Percentiles rank a stretch among this genome's conserved stretches.
Conservation (phyloP, 2,329 filamentous ascomycete genomes). For the Stemphylium vesicarium region DNA sequence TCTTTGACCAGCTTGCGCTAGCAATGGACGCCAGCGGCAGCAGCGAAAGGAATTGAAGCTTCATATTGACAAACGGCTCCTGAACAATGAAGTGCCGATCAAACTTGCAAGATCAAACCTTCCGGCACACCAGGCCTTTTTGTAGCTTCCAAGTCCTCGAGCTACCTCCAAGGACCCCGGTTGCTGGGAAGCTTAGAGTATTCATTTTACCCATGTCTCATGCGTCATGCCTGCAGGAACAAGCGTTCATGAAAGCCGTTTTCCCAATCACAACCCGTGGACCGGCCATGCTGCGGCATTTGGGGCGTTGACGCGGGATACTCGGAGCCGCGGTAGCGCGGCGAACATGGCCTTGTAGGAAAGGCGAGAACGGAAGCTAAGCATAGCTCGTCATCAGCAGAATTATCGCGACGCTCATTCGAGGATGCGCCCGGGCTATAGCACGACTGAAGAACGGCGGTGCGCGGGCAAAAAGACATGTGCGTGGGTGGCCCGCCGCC, state of each 20-base stretch:
- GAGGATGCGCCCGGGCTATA: not conserved
- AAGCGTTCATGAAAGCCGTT: not conserved
- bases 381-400: slow-evolving; percentile 13
- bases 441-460: not conserved
- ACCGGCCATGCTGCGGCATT: slow-evolving; percentile 24
- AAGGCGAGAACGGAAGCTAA: not conserved
- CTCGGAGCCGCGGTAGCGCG: slow-evolving; percentile 1
- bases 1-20: slow-evolving; percentile 49
- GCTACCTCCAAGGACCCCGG: slow-evolving; percentile 7
- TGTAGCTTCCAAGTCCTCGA: slow-evolving; percentile 21
- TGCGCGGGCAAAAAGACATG: slow-evolving; percentile 8
- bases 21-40: slow-evolving; percentile 23
- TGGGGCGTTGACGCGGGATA: slow-evolving; percentile 11
- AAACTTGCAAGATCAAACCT: slow-evolving; percentile 5
- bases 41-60: slow-evolving; percentile 32
- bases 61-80: slow-evolving; percentile 28
- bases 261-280: slow-evolving; percentile 28
- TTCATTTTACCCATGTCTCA: slow-evolving; percentile 6
- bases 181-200: slow-evolving; percentile 7
- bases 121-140: slow-evolving; percentile 20
- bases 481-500: slow-evolving; percentile 2
- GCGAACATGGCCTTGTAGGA: slow-evolving; percentile 4
- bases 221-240: slow-evolving; percentile 35
- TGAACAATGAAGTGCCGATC: not conserved
- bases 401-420: slow-evolving; percentile 10